A percentile compares a stretch with the other conserved stretches of the same genome.
phyloP scores from a whole-genome alignment of 768 basidiomycete species.

The Naganishia antarctica region DNA sequence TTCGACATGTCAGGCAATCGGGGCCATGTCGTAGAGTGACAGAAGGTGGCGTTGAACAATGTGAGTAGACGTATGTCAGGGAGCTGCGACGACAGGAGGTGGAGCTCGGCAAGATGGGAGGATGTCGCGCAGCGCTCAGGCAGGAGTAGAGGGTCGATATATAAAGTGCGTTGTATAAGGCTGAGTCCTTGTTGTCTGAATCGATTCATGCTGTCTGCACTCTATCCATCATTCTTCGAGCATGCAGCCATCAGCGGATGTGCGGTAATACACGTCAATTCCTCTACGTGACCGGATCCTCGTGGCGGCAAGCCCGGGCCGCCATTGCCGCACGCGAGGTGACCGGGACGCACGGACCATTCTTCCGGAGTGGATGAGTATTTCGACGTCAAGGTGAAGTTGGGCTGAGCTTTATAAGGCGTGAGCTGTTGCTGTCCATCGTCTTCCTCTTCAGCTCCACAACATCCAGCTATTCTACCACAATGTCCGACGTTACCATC shows the following conservation, averaged over 20 bases:
- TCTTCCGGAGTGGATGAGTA: neutral
- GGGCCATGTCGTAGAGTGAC: too few species aligned
- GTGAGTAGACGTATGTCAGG: too few species aligned
- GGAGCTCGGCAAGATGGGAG: too few species aligned
- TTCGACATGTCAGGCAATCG: too few species aligned
- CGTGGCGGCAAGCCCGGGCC: neutral
- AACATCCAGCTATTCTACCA: neutral
- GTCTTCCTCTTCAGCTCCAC: neutral
- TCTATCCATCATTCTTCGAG: too few species aligned
- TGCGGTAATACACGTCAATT: constrained; percentile 9
- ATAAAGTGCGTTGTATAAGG: too few species aligned
- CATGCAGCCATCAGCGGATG: neutral
- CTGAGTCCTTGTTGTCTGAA: too few species aligned
- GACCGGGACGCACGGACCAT: neutral
- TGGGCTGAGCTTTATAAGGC: constrained; percentile 18
- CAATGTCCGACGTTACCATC: constrained; percentile 38
- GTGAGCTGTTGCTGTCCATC: neutral
- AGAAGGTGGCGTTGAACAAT: too few species aligned
- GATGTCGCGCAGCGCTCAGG: too few species aligned
- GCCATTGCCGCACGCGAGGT: neutral
- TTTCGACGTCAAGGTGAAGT: neutral
- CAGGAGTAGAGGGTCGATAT: too few species aligned
- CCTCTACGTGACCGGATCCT: neutral
- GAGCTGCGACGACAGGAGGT: too few species aligned
- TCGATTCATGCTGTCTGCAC: too few species aligned